phyloP scores from a whole-genome alignment of 108 stramenopile genomes.

The Chaetoceros tenuissimus region DNA sequence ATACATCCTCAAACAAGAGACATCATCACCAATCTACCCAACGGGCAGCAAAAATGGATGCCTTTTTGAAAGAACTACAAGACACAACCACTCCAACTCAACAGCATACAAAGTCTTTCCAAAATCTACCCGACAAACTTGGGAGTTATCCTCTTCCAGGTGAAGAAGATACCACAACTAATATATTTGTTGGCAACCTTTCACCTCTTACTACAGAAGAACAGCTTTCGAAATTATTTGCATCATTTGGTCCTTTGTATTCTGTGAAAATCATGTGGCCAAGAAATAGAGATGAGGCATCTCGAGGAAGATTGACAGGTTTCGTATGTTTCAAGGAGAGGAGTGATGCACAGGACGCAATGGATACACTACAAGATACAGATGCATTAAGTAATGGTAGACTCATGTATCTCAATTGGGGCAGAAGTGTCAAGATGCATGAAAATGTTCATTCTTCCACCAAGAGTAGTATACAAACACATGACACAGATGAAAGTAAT shows the following conservation, averaged over 20 bases:
- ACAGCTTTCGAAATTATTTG: constrained; percentile 18
- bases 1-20: constrained; percentile 22
- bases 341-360: constrained; percentile 80
- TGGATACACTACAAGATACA: constrained; percentile 69
- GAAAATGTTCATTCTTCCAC: constrained; percentile 17
- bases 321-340: constrained; percentile 87
- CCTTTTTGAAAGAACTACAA: constrained; percentile 58
- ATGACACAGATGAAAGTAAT: constrained; percentile 1
- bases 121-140: constrained; percentile 32
- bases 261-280: constrained; percentile 85
- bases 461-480: background rate
- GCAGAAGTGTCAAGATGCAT: constrained; percentile 64
- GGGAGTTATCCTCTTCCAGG: constrained; percentile 69
- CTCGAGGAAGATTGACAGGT: constrained; percentile 75
- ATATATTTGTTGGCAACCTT: constrained; percentile 85
- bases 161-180: constrained; percentile 72
- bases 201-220: constrained; percentile 84
- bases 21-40: constrained; percentile 28
- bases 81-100: constrained; percentile 14
- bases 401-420: constrained; percentile 62
- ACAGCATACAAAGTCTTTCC: constrained; percentile 15
- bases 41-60: constrained; percentile 74
- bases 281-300: constrained; percentile 71
- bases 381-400: constrained; percentile 67
- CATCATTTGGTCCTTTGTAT: constrained; percentile 2